Conservation (phyloP, 305 asterid genomes). For the Fraxinus sp. region DNA sequence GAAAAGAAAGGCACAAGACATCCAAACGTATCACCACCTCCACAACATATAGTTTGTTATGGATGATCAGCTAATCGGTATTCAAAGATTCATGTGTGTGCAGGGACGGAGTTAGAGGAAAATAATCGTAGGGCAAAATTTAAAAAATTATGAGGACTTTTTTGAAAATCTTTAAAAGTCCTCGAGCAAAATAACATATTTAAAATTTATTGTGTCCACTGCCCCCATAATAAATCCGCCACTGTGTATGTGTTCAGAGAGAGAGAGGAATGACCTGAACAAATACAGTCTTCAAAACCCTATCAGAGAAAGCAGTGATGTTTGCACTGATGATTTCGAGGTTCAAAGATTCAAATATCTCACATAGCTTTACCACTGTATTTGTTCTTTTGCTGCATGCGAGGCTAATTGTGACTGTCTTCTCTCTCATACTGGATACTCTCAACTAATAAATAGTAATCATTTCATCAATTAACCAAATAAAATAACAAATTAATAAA, state of each 20-base stretch:
- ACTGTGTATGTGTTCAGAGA: not conserved
- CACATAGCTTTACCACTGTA: conserved; percentile 44
- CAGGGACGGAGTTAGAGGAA: too few species aligned
- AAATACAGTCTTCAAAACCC: conserved; percentile 34
- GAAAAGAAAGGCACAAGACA: too few species aligned
- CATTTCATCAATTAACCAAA: not conserved
- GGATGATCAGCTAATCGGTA: too few species aligned
- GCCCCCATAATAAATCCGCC: too few species aligned
- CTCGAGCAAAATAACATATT: too few species aligned
- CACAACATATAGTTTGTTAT: too few species aligned
- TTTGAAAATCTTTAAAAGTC: too few species aligned
- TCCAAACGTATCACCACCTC: too few species aligned
- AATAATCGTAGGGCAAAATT: too few species aligned
- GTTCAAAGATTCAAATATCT: conserved; percentile 39
- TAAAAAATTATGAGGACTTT: too few species aligned
- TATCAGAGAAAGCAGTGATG: conserved; percentile 43
- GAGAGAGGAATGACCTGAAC: not conserved
- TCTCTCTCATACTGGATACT: conserved; percentile 42
- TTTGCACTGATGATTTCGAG: conserved; percentile 43
- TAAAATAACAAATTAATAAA: not conserved
- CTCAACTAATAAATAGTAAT: conserved; percentile 23
- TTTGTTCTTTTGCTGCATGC: conserved; percentile 44
- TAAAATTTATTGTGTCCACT: too few species aligned
- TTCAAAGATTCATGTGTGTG: too few species aligned
- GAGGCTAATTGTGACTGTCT: conserved; percentile 39